Percentiles rank a stretch among this genome's conserved stretches.
Evolutionary conservation across 2,329 filamentous ascomycete genomes (phyloP).

Genomic region (Ascosphaera apis): DNA sequence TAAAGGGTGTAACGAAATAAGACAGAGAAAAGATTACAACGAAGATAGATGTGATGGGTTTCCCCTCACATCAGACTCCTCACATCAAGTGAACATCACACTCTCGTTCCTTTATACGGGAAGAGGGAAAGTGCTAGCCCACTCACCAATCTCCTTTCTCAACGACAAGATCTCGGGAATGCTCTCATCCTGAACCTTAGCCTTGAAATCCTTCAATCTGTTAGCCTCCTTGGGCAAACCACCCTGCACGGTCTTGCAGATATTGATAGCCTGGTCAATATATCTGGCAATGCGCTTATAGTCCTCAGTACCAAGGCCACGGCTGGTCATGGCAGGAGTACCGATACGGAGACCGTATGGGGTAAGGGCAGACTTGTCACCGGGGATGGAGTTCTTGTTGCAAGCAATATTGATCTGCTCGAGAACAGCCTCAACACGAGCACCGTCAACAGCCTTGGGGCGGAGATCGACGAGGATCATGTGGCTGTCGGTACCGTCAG

Average conservation of each 20-base stretch:
- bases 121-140: slow-evolving; percentile 80
- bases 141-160: slow-evolving; percentile 70
- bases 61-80: no score
- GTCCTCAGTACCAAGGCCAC: slow-evolving; percentile 79
- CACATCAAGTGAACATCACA: background rate
- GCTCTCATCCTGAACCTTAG: slow-evolving; percentile 58
- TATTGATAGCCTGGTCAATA: slow-evolving; percentile 72
- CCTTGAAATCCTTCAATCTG: slow-evolving; percentile 99
- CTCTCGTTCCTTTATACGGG: slow-evolving; percentile 29
- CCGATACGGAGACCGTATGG: slow-evolving; percentile 90
- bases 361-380: slow-evolving; percentile 89
- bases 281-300: slow-evolving; percentile 78
- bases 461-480: slow-evolving; percentile 84
- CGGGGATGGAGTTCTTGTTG: slow-evolving; percentile 98
- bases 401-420: slow-evolving; percentile 97
- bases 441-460: slow-evolving; percentile 66
- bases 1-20: no score
- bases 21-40: no score
- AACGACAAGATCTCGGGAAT: slow-evolving; percentile 62
- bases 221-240: slow-evolving; percentile 86
- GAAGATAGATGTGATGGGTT: no score
- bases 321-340: slow-evolving; percentile 89
- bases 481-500: slow-evolving; percentile 92
- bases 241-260: slow-evolving; percentile 70
- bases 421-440: slow-evolving; percentile 80